A percentile compares a stretch with the other conserved stretches of the same genome.
Conservation (phyloP, 176 grass and related monocot species). For the Lolium rigidum region DNA sequence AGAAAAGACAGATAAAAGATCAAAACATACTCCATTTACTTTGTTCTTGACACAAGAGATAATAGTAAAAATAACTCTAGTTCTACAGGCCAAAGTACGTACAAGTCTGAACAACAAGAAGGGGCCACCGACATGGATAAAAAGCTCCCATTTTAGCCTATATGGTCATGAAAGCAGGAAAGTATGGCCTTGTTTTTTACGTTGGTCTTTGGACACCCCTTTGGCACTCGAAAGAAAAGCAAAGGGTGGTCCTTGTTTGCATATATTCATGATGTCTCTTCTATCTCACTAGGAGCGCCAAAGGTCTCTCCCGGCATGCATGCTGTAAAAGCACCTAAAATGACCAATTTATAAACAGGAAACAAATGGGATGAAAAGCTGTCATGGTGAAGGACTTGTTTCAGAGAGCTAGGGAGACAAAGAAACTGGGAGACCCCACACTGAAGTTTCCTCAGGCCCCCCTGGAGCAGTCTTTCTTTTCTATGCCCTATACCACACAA, state of each 20-base stretch:
- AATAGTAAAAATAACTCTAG: constrained; percentile 42
- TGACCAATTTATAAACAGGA: constrained; percentile 46
- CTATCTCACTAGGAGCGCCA: constrained; percentile 49
- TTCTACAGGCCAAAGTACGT: constrained; percentile 18
- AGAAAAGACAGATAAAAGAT: constrained; percentile 43
- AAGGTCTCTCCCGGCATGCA: constrained; percentile 53
- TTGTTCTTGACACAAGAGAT: constrained; percentile 51
- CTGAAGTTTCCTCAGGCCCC: constrained; percentile 59
- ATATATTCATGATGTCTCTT: constrained; percentile 76
- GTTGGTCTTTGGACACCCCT: constrained; percentile 69
- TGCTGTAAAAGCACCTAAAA: constrained; percentile 65
- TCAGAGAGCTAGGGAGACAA: constrained; percentile 40
- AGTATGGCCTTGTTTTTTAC: constrained; percentile 88
- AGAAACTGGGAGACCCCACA: constrained; percentile 52
- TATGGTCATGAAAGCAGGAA: constrained; percentile 79
- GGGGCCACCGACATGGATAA: constrained; percentile 49
- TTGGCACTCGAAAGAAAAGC: constrained; percentile 66
- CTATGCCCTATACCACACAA: constrained; percentile 35
- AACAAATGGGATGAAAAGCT: constrained; percentile 51
- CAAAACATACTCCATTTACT: constrained; percentile 37
- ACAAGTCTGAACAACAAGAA: constrained; percentile 49
- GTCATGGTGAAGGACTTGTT: constrained; percentile 45
- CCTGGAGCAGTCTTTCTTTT: constrained; percentile 55
- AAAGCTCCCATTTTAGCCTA: constrained; percentile 79
- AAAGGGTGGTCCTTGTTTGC: constrained; percentile 85